A percentile compares a stretch with the other conserved stretches of the same genome.
These are phyloP conservation scores for Curvularia lunata DNA, from an alignment of 2,329 filamentous ascomycete genomes.

Conservation along the genomic window DNA sequence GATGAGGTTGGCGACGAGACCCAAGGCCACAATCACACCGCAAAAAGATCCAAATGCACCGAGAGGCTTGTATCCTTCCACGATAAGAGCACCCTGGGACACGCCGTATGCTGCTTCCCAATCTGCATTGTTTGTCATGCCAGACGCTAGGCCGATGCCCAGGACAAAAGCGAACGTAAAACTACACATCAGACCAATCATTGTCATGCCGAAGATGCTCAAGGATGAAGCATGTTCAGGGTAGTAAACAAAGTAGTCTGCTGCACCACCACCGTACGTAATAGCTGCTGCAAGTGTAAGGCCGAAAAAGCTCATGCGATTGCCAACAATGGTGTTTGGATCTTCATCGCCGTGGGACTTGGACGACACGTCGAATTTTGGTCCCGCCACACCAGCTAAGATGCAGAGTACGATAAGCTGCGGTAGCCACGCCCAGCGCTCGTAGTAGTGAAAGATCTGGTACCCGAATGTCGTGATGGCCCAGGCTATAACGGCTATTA, in stretches of 20 bases:
- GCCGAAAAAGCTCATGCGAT: conserved; percentile 72
- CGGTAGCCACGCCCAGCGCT: conserved; percentile 70
- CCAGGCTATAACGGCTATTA: conserved; percentile 68
- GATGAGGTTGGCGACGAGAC: conserved; percentile 70
- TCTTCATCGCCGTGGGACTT: conserved; percentile 59
- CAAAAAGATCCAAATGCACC: conserved; percentile 71
- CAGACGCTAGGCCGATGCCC: conserved; percentile 68
- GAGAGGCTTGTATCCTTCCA: conserved; percentile 65
- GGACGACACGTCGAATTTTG: conserved; percentile 63
- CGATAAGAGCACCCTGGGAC: conserved; percentile 69
- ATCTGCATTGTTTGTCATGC: conserved; percentile 57
- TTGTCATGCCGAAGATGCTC: conserved; percentile 63
- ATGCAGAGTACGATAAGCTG: conserved; percentile 67
- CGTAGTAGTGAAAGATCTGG: conserved; percentile 70
- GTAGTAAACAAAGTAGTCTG: conserved; percentile 73
- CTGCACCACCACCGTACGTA: conserved; percentile 67
- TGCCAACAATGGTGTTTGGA: conserved; percentile 59
- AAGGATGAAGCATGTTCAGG: conserved; percentile 59
- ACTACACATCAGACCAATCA: conserved; percentile 62
- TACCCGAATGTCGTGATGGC: conserved; percentile 72
- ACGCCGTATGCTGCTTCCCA: conserved; percentile 64
- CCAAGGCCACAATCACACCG: conserved; percentile 67
- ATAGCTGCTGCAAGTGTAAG: conserved; percentile 69
- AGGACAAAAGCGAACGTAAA: conserved; percentile 67
- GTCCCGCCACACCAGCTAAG: conserved; percentile 66